Evolutionary conservation across 2,329 filamentous ascomycete species (phyloP).

Genomic region (Aspergillus sp.): DNA sequence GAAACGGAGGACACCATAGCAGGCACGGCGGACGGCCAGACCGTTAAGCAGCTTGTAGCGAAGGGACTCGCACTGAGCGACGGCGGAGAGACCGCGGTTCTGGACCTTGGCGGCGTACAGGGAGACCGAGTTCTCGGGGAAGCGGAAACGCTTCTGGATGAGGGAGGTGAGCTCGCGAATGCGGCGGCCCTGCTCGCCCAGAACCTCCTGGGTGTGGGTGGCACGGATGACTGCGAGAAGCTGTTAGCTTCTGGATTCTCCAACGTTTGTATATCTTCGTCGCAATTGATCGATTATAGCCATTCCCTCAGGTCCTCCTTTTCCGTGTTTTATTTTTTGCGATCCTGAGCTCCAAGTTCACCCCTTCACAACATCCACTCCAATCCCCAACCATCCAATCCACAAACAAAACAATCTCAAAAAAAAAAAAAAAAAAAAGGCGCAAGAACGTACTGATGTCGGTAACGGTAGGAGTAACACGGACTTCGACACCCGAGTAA

Average conservation of each 20-base stretch:
- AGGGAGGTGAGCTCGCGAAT: slow-evolving; percentile 99
- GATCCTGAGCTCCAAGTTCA: too few relatives aligned
- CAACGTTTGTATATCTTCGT: slow-evolving; percentile 4
- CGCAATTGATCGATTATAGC: background rate
- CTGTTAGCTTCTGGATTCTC: slow-evolving; percentile 26
- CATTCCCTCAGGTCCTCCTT: too few relatives aligned
- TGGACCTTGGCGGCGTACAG: slow-evolving; percentile 99
- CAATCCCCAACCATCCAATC: slow-evolving; percentile 3
- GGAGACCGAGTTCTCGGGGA: slow-evolving; percentile 99
- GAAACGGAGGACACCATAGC: slow-evolving; percentile 99
- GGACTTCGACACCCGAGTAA: slow-evolving; percentile 99
- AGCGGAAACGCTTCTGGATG: slow-evolving; percentile 99
- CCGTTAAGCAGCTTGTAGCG: slow-evolving; percentile 99
- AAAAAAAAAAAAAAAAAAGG: slow-evolving; percentile 10
- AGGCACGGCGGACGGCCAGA: slow-evolving; percentile 94
- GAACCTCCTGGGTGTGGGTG: slow-evolving; percentile 99
- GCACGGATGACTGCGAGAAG: slow-evolving; percentile 73
- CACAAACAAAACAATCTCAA: slow-evolving; percentile 7
- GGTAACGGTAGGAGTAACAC: slow-evolving; percentile 98
- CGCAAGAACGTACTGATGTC: slow-evolving; percentile 67
- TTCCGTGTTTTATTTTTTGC: too few relatives aligned
- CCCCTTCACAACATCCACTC: too few relatives aligned
- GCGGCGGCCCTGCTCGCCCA: slow-evolving; percentile 98
- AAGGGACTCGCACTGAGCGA: slow-evolving; percentile 99
- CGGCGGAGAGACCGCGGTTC: slow-evolving; percentile 98